Evolutionary conservation across 345 rosid genomes (phyloP).

Genomic region (Lumnitzera racemosa): DNA sequence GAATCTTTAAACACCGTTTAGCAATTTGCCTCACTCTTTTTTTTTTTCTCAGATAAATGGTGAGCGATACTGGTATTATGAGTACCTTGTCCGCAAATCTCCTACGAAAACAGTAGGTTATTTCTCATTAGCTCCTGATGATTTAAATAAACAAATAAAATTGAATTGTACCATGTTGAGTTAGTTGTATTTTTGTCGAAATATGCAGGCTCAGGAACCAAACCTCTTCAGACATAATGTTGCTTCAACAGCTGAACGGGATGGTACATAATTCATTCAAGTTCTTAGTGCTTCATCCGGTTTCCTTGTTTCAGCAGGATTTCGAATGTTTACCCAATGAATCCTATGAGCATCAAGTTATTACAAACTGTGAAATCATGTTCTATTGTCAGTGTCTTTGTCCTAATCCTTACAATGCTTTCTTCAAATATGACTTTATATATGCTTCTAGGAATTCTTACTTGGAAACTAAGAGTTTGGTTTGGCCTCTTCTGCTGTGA

Average conservation of each 20-base stretch:
- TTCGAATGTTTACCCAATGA: neutral
- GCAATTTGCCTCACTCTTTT: neutral
- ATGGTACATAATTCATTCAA: slow-evolving; percentile 39
- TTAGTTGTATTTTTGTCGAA: neutral
- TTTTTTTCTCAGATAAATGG: slow-evolving; percentile 57
- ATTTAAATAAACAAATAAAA: too few species aligned
- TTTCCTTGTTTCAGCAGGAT: too few species aligned
- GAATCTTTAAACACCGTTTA: too few species aligned
- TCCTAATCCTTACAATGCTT: too few species aligned
- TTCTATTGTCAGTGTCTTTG: too few species aligned
- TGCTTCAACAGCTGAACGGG: slow-evolving; percentile 80
- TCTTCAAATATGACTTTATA: too few species aligned
- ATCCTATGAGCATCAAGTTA: too few species aligned
- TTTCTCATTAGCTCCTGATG: slow-evolving; percentile 5
- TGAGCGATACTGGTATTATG: slow-evolving; percentile 79
- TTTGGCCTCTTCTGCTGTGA: neutral
- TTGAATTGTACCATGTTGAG: too few species aligned
- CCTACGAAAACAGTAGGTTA: slow-evolving; percentile 59
- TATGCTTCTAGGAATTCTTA: too few species aligned
- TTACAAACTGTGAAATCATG: too few species aligned
- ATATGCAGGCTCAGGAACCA: slow-evolving; percentile 66
- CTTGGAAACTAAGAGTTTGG: too few species aligned
- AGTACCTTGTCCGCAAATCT: slow-evolving; percentile 86
- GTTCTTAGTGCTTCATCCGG: neutral
- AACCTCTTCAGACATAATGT: slow-evolving; percentile 71